Base-by-base conservation (phyloP, 257 asterid species). In the Gynochthodes officinalis region DNA sequence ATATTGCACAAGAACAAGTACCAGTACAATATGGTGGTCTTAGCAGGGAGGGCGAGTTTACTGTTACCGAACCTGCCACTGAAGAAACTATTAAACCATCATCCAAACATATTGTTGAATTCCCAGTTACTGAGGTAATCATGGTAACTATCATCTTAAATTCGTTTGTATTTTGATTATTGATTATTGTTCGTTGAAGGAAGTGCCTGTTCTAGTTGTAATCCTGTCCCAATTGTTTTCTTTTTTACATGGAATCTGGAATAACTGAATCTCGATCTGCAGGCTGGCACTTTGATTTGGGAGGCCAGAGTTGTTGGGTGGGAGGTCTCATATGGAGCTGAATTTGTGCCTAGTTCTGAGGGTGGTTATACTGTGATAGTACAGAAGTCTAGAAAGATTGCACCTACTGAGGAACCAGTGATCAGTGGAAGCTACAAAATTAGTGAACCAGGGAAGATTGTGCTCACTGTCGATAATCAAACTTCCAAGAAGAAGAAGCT, bases 21-120 rank as follows among this genome's bases (percentile, higher is more conserved):
- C 99, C 96, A 9, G 96, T 82, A 77, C 91, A 86, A 48, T 94
- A 89, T 48, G 98, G 98, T 77, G 98, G 98, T 42, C 96, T 94
- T 25, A 87, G 96, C 91, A 85, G 86, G 65, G 92, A 77, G 32
- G 97, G 95, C 18, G 96, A 94, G 69, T 94, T 94, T 86, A 80
- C 90, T 54, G 40, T 69, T 25, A 78, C 86, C 59, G 99, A 94
- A 77, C 71, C 90, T 77, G 89, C 93, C 30, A 82, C 77, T 0
- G 97, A 89, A 84, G 99, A 89, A 33, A 85, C 66, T 40, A 84
- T 94, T 59, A 94, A 94, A 87, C 97, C 97, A 7, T 33, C 93
- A 5, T 78, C 85, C 79, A 91, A 89, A 44, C 96, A 91, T 76
- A 78, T 86, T 11, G 69, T 91, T 53, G 97, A 94, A 76, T 74